These are phyloP conservation scores for Acmispon strigosus DNA, from an alignment of 306 rosid species.

Conservation along the genomic window DNA sequence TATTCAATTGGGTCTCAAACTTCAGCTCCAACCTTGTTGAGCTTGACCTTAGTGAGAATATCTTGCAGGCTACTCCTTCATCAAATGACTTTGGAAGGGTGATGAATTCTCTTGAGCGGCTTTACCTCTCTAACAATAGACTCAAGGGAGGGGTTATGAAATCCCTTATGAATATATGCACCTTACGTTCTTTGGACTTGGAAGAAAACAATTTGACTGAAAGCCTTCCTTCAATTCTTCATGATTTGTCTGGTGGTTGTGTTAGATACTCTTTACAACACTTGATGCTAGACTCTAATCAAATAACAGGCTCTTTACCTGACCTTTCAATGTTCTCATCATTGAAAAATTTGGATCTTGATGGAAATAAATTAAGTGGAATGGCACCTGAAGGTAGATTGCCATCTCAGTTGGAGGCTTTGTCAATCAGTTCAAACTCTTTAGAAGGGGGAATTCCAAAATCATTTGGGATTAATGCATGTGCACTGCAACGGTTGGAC, in stretches of 20 bases:
- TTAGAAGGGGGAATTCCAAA: slow-evolving; percentile 13
- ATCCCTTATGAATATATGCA: too few relatives aligned
- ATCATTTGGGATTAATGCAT: too few relatives aligned
- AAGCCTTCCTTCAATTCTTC: not conserved
- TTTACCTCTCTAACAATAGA: too few relatives aligned
- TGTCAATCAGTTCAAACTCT: not conserved
- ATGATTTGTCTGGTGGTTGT: slow-evolving; percentile 7
- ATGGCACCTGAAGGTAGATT: not conserved
- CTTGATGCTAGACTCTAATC: not conserved
- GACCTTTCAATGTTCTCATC: not conserved
- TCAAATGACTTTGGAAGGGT: too few relatives aligned
- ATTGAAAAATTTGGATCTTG: not conserved
- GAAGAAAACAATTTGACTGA: not conserved
- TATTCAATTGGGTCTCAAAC: too few relatives aligned
- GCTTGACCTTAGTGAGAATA: too few relatives aligned
- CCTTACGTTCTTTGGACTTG: not conserved
- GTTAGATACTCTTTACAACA: slow-evolving; percentile 2
- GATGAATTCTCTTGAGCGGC: too few relatives aligned
- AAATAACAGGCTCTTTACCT: not conserved
- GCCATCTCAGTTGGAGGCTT: not conserved
- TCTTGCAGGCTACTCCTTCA: too few relatives aligned
- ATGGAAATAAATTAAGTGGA: too few relatives aligned
- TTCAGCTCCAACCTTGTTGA: too few relatives aligned
- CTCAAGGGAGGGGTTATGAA: too few relatives aligned
- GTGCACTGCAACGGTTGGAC: too few relatives aligned